Evolutionary conservation across 148 eudicot species (phyloP).

Genomic region (Rhododendron vialii): DNA sequence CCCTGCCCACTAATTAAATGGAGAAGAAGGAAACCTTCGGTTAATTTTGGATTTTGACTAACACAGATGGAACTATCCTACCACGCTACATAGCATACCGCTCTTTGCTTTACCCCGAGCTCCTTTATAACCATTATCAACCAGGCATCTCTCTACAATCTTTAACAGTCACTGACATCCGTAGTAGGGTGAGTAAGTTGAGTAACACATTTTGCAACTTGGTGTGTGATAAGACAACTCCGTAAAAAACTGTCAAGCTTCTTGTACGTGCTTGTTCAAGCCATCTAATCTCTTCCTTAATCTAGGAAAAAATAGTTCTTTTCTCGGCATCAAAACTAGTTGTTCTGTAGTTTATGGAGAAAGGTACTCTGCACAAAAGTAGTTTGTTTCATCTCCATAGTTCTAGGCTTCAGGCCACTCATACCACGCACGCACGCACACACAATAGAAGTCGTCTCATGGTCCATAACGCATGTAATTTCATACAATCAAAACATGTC

Average conservation of each 20-base stretch:
- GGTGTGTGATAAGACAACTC: not conserved
- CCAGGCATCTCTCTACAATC: too few relatives aligned
- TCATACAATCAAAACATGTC: not conserved
- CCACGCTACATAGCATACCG: too few relatives aligned
- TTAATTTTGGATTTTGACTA: too few relatives aligned
- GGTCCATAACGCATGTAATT: not conserved
- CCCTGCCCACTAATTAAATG: not conserved
- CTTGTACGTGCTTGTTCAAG: not conserved
- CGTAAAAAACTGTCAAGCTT: not conserved
- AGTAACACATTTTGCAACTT: not conserved
- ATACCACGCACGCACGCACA: not conserved
- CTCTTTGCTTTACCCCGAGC: too few relatives aligned
- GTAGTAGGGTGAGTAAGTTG: too few relatives aligned
- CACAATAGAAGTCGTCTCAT: not conserved
- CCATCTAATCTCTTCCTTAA: not conserved
- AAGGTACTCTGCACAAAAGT: not conserved
- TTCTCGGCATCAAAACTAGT: not conserved
- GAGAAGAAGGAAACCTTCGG: not conserved
- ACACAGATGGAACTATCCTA: too few relatives aligned
- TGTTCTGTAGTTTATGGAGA: not conserved
- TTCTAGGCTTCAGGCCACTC: not conserved
- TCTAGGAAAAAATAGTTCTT: not conserved
- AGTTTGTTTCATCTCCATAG: not conserved
- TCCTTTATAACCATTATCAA: too few relatives aligned
- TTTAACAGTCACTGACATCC: too few relatives aligned